Evolutionary conservation across 352 stramenopile genomes (phyloP).

Genomic region (Halophytophthora batemanensis): DNA sequence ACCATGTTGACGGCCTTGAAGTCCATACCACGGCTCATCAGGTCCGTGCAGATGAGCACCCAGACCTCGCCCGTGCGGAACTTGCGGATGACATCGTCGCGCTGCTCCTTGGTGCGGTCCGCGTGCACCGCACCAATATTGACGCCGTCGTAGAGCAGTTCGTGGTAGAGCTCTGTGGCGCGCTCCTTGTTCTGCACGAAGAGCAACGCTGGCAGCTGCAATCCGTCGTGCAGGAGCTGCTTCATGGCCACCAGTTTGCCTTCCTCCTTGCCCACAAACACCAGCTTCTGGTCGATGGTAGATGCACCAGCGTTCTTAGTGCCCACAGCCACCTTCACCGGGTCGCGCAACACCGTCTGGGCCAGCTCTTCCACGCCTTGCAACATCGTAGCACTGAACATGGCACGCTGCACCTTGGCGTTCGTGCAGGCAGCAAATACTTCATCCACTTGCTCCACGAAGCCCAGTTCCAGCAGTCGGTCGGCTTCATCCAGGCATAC

Average conservation of each 20-base stretch:
- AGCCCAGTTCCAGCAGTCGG: conserved; percentile 96
- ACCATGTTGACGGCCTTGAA: conserved; percentile 99
- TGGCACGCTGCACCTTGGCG: conserved; percentile 86
- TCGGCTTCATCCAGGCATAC: conserved; percentile 99
- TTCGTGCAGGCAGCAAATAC: conserved; percentile 92
- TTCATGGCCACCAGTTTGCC: conserved; percentile 98
- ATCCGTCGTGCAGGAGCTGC: conserved; percentile 87
- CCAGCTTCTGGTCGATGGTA: conserved; percentile 93
- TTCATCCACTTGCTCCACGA: conserved; percentile 97
- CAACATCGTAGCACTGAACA: conserved; percentile 99
- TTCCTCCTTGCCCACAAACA: conserved; percentile 99
- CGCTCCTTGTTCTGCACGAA: conserved; percentile 99
- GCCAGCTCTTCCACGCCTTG: conserved; percentile 94
- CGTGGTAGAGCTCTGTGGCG: conserved; percentile 96
- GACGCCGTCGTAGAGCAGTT: conserved; percentile 97
- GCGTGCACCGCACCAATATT: conserved; percentile 98
- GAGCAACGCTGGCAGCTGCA: conserved; percentile 96
- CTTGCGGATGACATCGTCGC: conserved; percentile 92
- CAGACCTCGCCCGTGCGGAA: conserved; percentile 97
- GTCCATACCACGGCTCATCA: conserved; percentile 98
- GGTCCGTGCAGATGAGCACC: conserved; percentile 99
- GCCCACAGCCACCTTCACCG: conserved; percentile 94
- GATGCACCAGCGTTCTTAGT: conserved; percentile 84
- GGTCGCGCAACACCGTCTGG: conserved; percentile 95
- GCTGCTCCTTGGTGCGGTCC: conserved; percentile 91